These are phyloP conservation scores for Zea luxurians DNA, from an alignment of 176 grass and related monocot genomes.

Conservation along the genomic window DNA sequence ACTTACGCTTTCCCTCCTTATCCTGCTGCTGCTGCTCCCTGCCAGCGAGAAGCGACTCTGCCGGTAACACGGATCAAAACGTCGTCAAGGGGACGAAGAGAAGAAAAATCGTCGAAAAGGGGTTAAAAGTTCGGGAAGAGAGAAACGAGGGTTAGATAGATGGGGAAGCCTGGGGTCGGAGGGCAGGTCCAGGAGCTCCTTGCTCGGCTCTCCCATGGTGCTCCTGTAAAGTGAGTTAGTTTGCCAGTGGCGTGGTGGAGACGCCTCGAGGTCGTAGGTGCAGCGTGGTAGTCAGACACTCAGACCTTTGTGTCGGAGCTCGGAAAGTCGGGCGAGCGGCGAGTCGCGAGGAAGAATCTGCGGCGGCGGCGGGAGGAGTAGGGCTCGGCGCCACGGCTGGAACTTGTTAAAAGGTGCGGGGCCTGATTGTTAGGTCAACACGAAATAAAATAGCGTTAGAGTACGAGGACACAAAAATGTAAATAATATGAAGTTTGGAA, in stretches of 20 bases:
- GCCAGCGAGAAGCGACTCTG: constrained; percentile 52
- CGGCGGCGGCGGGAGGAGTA: constrained; percentile 1
- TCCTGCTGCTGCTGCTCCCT: constrained; percentile 23
- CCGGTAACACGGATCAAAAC: background rate
- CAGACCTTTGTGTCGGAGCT: no score
- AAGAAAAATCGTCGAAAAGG: background rate
- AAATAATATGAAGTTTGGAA: no score
- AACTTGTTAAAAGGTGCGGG: no score
- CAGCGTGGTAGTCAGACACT: background rate
- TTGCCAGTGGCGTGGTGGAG: background rate
- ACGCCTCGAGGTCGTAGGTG: background rate
- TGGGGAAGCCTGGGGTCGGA: constrained; percentile 25
- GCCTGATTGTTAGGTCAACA: no score
- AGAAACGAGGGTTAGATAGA: background rate
- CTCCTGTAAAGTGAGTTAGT: background rate
- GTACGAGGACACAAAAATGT: no score
- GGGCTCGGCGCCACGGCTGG: background rate
- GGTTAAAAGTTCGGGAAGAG: background rate
- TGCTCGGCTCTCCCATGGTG: constrained; percentile 59
- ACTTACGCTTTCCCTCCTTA: constrained; percentile 29
- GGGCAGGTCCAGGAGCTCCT: constrained; percentile 53
- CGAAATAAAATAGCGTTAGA: no score
- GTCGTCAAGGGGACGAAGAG: background rate
- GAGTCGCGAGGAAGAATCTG: background rate
- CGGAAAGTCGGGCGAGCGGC: background rate